Base-by-base conservation (phyloP, 202 grass and related monocot species). In the Panicum hallii region DNA sequence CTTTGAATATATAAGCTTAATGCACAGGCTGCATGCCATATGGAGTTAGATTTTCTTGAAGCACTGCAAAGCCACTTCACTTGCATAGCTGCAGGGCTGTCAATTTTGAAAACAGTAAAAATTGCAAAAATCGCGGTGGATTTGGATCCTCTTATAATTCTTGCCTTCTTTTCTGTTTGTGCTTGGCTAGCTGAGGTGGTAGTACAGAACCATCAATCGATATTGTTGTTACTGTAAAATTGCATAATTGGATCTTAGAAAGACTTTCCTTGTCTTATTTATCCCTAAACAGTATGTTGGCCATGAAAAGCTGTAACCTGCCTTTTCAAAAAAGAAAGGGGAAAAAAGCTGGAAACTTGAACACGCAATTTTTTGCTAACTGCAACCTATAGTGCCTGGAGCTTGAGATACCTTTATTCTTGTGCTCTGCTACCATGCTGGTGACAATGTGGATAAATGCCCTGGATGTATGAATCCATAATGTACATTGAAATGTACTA, bases 281-380 rank as follows among this genome's bases (percentile, higher is more conserved):
- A 26, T 43, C 47, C n/a, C 20, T 54, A 11, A 55, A n/a, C n/a
- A n/a, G 0, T 26, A 47, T 16, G 11, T 62, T 47, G n/a, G 10
- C 52, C 49, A 66, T 68, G n/a, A 78, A 78, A 71, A 63, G 22
- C 6, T 41, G 45, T 15, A 58, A n/a, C n/a, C 69, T 12, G 5
- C 11, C 16, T 76, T 57, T 11, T 32, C 28, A 73, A 73, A 53
- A 19, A 52, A 73, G 70, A 72, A 72, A 34, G 23, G 23, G 14
- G 13, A 16, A 65, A 86, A 80, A 55, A 23, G 13, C 10, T 34
- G 23, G 9, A 73, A 61, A 77, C 38, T 52, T 87, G 43, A 43
- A 30, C 26, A 9, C 74, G 0, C 43, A 38, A 26, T 7, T 48
- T 49, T 80, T 85, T 26, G 77, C 17, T 3, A 77, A 88, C 16